phyloP scores from a whole-genome alignment of 2,329 filamentous ascomycete genomes.

The Ophiostoma montium region DNA sequence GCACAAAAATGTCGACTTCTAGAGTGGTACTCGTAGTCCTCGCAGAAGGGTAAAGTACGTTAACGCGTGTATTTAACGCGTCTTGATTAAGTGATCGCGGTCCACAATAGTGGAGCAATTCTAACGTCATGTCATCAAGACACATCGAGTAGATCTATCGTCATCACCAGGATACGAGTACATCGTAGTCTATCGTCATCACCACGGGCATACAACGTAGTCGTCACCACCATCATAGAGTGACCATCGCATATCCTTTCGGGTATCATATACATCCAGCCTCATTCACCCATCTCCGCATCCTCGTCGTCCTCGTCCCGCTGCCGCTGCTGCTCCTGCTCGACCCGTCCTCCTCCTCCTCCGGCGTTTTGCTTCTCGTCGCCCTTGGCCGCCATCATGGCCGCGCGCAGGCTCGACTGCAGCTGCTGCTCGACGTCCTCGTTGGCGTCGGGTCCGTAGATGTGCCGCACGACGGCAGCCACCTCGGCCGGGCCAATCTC shows the following conservation, averaged over 20 bases:
- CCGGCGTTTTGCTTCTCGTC: not conserved
- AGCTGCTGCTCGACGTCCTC: slow-evolving; percentile 47
- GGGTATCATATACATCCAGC: not conserved
- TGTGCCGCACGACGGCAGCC: slow-evolving; percentile 49
- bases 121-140: no score
- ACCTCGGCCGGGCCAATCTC: slow-evolving; percentile 72
- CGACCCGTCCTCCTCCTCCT: not conserved
- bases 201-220: no score
- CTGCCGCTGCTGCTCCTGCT: slow-evolving; percentile 1
- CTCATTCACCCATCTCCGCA: not conserved
- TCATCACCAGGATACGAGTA: no score
- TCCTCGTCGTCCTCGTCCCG: not conserved
- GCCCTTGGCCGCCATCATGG: not conserved
- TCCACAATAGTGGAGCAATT: not conserved
- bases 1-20: no score
- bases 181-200: no score
- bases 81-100: slow-evolving; percentile 11
- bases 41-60: not conserved
- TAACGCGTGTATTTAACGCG: slow-evolving; percentile 15
- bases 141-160: no score
- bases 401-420: slow-evolving; percentile 40
- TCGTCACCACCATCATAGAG: no score
- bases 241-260: no score
- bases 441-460: slow-evolving; percentile 37
- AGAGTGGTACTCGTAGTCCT: no score